Base-by-base conservation (phyloP, 805 yeast genomes). In the Lipomyces oligophaga region DNA sequence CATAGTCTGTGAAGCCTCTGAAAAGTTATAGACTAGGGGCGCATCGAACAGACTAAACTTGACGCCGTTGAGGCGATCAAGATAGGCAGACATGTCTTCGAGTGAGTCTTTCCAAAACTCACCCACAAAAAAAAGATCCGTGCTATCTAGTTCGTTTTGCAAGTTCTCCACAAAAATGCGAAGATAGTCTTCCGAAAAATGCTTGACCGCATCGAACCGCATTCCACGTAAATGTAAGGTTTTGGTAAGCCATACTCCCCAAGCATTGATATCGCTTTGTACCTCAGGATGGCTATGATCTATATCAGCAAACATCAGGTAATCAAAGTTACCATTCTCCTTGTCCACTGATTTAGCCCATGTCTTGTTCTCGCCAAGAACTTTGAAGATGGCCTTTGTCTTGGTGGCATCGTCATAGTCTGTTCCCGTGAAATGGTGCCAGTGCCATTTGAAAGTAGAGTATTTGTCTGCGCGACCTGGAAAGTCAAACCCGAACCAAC, bases 251-350 rank as follows among this genome's bases (percentile, higher is more conserved):
- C 56, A 52, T 10, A 41, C 41, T 4, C 56, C 56, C 56, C 56
- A 52, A 22, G 41, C 38, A 21, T 47, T 44, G 31, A 52, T 37
- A 25, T 52, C 56, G 27, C 34, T 19, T 33, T 45, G 41, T 19
- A 52, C 56, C 5, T 45, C 56, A 3, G 56, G 56, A 21, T 52
- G 56, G 5, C 44, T 41, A 25, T 52, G 56, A 35, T 53, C 51
- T 37, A 53, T 53, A 27, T 54, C 53, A 20, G 58, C 50, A 45
- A 53, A 53, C 58, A 53, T 45, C 31, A 55, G 36, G 31, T 53
- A 53, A 34, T 53, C 55, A 45, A 34, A 47, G 38, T 45, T 37
- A 53, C 61, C 62, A 45, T 59, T 49, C 42, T 48, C 54, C 7
- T 5, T 15, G 38, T 52, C 56, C 31, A 52, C 56, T 4, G 43